Percentiles rank a stretch among this genome's conserved stretches.
Conservation (phyloP, 164 flowering plant species). For the Vitis labrusca region DNA sequence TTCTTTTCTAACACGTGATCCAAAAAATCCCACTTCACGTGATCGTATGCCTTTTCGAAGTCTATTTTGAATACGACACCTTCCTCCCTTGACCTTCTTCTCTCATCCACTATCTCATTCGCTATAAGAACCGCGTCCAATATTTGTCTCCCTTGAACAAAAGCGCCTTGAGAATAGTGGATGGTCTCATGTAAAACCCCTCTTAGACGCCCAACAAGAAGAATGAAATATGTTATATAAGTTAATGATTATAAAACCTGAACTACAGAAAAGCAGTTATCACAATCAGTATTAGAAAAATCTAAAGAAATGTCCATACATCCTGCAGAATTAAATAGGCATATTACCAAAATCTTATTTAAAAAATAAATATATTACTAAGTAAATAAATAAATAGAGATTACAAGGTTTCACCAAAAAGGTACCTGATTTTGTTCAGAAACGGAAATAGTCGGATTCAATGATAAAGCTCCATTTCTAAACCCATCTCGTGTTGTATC, state of each 20-base stretch:
- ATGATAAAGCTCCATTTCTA: constrained; percentile 15
- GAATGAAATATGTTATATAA: too few relatives aligned
- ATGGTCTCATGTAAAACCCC: too few relatives aligned
- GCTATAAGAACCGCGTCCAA: too few relatives aligned
- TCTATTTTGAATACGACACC: too few relatives aligned
- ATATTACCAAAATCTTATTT: not conserved
- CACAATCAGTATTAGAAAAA: not conserved
- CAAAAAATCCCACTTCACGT: too few relatives aligned
- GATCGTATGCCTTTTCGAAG: too few relatives aligned
- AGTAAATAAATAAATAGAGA: not conserved
- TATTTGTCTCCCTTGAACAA: too few relatives aligned
- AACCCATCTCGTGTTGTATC: constrained; percentile 14
- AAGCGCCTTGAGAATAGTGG: too few relatives aligned
- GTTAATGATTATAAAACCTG: not conserved
- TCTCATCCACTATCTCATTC: too few relatives aligned
- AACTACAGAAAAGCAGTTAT: not conserved
- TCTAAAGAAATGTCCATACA: not conserved
- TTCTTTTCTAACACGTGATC: too few relatives aligned
- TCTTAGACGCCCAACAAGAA: too few relatives aligned
- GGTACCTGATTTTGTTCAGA: constrained; percentile 37
- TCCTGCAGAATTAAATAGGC: not conserved
- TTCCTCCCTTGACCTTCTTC: too few relatives aligned
- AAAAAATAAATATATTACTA: not conserved
- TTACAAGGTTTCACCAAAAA: not conserved
- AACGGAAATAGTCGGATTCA: constrained; percentile 7